Base-by-base conservation (phyloP, 2,329 filamentous ascomycete species). In the Ophiocordyceps unilateralis region DNA sequence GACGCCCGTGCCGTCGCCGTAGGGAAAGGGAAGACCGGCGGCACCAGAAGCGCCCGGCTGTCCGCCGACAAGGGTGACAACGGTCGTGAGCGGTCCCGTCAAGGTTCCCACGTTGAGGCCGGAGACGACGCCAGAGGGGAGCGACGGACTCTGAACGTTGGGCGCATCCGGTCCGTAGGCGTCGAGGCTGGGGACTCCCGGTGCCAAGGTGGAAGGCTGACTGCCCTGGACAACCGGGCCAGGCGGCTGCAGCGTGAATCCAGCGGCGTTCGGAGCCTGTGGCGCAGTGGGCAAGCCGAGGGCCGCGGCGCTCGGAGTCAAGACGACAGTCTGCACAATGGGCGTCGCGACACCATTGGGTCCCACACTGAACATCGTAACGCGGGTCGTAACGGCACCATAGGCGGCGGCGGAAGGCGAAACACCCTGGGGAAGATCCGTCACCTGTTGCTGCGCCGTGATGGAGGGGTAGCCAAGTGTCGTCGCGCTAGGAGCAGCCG, bases 251-350 rank as follows among this genome's bases (percentile, higher is more conserved):
- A 45, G 41, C 5, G 42, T 20, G 8, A 48, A 41, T n/a, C 51
- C 45, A 19, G 48, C 48, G 12, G 49, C 46, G 36, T 39, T 40
- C 17, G 49, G 42, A 24, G 50, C 42, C 0, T 51, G 46, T 9
- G 41, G 14, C 11, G 47, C 45, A 28, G 46, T 43, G 12, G 51
- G 47, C 36, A 47, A 36, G 11, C 46, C 51, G 41, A 50, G 43
- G 15, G 48, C 49, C 40, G 53, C 41, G 22, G 49, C 48, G 40
- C 32, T 45, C 17, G 50, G 52, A 11, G 50, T 49, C 22, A 58
- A 46, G 20, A 62, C 48, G 24, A 62, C 48, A 12, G 58, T 60
- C 39, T 59, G 52, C 10, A 58, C 52, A 23, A 57, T 47, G 12
- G 58, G 49, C 2, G 59, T 59, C 1, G 48, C 48, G n/a, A 52